Base-by-base conservation (phyloP, 495 filamentous ascomycete species). In the Xylaria scruposa region DNA sequence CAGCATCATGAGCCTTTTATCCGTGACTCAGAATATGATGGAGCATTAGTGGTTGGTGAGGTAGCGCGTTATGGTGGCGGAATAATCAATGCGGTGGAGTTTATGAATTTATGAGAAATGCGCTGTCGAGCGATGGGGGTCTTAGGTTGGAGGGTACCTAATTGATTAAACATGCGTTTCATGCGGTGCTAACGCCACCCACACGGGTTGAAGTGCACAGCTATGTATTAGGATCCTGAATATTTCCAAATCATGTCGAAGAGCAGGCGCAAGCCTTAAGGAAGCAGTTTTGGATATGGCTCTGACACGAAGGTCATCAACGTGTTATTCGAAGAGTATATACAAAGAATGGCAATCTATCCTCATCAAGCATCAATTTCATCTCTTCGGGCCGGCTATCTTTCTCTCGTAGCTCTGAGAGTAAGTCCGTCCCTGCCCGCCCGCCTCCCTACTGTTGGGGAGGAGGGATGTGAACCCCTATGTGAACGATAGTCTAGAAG, bases 401-500 rank as follows among this genome's bases (percentile, higher is more conserved):
- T 29, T 33, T 17, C 59, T 31, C 46, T 54, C 33, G 7, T 42
- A 17, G 29, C 17, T 58, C 13, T n/a, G 15, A 26, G 51, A 26
- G 51, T 4, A 12, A 56, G 13, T 6, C 33, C 26, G 26, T 24
- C 42, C 12, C 33, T 26, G 5, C 58, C 33, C 60, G 44, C 31
- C 54, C 10, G 17, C 56, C 67, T 38, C 54, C 49, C 54, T 69
- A 8, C 49, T 60, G 10, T 31, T 69, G 31, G 58, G 68, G 44
- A 70, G 58, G 31, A 42, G 53, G 76, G 74, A 74, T 73, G 73
- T 60, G 70, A 67, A 72, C 68, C 56, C 73, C 68, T 70, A 65
- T 60, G 63, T 74, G 71, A 83, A 80, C 59, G 79, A 82, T 74
- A 74, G 81, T 81, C 67, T 66, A 77, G 76, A 81, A 77, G 60